Evolutionary conservation across 2,329 filamentous ascomycete genomes (phyloP), one percentile per base, ranked within the genome.

Genomic region (Trichoderma afroharzianum): DNA sequence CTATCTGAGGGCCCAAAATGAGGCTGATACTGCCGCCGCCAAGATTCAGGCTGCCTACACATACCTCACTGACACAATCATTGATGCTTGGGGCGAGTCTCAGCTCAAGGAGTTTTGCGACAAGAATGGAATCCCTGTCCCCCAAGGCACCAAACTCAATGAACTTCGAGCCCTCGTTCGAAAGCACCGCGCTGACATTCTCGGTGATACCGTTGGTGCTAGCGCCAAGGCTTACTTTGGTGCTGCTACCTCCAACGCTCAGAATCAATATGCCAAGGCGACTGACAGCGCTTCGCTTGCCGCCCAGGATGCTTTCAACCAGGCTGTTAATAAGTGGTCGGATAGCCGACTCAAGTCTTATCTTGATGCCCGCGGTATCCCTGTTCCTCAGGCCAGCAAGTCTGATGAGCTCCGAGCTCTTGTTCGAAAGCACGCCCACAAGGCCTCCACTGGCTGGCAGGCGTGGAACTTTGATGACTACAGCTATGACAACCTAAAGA

Each of bases 81-180:
- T 98, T 78, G 91, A 97, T 76, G 90, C 93, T 4, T 99, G 96
- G 96, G 91, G 92, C 78, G 95, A 98, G 78, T 88, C 88, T 53
- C 86, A 97, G 81, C 87, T 99, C 80, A 98, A 98, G 87, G 91
- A 93, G 74, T 98, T 96, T 85, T 90, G 90, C 70, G 95, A 98
- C 84, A 93, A 95, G 87, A 96, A 98, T 77, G 90, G 90, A 71
- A 92, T 99, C 79, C 81, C 79, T 14, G 93, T 98, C 64, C 96
- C 96, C 11, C 95, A 98, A 79, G 96, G 95, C 62, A 97, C 93
- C 78, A 95, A 92, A 85, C 85, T 89, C 76, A 97, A 98, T 78
- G 95, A 99, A 82, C 88, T 98, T 30, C 86, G 97, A 68, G 94
- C 95, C 68, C 88, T 98, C 73, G 92, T 95, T 74, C 94, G 95